Conservation (phyloP, 768 basidiomycete species). For the Mrakia hoshinonis region DNA sequence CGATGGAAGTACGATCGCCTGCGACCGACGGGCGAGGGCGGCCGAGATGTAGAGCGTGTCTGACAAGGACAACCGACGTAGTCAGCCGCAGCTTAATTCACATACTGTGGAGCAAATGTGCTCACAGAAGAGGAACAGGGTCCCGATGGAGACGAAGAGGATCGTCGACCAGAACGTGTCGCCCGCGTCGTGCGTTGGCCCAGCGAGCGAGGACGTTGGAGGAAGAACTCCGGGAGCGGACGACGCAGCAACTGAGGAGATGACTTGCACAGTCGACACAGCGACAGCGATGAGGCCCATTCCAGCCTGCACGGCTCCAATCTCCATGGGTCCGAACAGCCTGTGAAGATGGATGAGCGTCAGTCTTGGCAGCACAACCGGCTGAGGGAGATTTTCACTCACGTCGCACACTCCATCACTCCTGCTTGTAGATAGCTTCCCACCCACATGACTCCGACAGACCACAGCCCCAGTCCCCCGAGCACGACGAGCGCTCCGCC, state of each 20-base stretch:
- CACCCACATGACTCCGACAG: background rate
- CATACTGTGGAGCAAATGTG: too few species aligned
- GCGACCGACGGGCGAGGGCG: constrained; percentile 29
- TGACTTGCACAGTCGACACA: background rate
- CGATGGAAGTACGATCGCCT: background rate
- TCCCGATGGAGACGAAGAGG: constrained; percentile 18
- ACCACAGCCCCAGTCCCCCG: constrained; percentile 4
- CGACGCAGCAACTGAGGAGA: background rate
- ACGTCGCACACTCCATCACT: constrained; percentile 18
- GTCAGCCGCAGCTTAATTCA: constrained; percentile 50
- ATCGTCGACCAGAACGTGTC: constrained; percentile 32
- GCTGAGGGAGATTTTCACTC: background rate
- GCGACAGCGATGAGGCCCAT: background rate
- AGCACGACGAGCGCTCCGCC: background rate
- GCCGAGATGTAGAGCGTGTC: constrained; percentile 41
- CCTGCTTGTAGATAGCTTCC: constrained; percentile 12
- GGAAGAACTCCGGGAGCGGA: background rate
- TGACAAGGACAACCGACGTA: constrained; percentile 45
- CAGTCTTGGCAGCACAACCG: background rate
- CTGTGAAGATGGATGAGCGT: background rate
- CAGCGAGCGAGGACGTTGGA: constrained; percentile 73
- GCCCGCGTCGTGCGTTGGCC: constrained; percentile 46
- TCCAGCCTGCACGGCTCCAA: constrained; percentile 13
- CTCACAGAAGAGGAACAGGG: constrained; percentile 8
- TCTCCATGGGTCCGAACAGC: constrained; percentile 13